These are phyloP conservation scores for Verticillium nubilum DNA, from an alignment of 2,329 filamentous ascomycete species.

Conservation along the genomic window DNA sequence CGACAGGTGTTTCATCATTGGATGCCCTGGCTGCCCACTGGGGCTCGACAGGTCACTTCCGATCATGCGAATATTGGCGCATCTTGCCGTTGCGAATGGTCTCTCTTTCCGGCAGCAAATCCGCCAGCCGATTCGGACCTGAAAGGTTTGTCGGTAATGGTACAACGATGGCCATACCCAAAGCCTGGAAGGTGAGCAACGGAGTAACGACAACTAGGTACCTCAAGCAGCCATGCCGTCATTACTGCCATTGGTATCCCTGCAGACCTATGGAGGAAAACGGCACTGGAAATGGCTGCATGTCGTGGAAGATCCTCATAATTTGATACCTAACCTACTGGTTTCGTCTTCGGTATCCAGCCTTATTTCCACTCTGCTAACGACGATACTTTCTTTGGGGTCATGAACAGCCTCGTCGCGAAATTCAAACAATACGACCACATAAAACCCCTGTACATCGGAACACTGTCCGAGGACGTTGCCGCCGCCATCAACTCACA, in stretches of 20 bases:
- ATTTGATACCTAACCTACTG: neutral
- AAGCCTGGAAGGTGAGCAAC: too few relatives aligned
- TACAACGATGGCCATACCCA: too few relatives aligned
- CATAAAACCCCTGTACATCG: conserved; percentile 44
- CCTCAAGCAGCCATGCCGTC: too few relatives aligned
- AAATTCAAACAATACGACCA: conserved; percentile 42
- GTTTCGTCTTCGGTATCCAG: neutral
- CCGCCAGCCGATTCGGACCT: neutral
- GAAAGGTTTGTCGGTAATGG: too few relatives aligned
- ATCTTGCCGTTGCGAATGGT: neutral
- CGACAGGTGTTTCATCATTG: neutral
- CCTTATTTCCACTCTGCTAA: too few relatives aligned
- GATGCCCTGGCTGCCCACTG: neutral
- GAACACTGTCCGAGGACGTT: conserved; percentile 51
- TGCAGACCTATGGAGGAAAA: too few relatives aligned
- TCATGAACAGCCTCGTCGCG: conserved; percentile 42
- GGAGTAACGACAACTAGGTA: too few relatives aligned
- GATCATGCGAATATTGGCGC: neutral
- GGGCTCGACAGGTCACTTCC: neutral
- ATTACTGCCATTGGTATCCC: too few relatives aligned
- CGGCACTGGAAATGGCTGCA: neutral
- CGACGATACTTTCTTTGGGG: conserved; percentile 57
- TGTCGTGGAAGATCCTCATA: neutral
- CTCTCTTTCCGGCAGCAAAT: neutral
- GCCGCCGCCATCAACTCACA: conserved; percentile 23